Evolutionary conservation across 805 yeast genomes (phyloP).

Genomic region (Cyberlindnera amylophila): DNA sequence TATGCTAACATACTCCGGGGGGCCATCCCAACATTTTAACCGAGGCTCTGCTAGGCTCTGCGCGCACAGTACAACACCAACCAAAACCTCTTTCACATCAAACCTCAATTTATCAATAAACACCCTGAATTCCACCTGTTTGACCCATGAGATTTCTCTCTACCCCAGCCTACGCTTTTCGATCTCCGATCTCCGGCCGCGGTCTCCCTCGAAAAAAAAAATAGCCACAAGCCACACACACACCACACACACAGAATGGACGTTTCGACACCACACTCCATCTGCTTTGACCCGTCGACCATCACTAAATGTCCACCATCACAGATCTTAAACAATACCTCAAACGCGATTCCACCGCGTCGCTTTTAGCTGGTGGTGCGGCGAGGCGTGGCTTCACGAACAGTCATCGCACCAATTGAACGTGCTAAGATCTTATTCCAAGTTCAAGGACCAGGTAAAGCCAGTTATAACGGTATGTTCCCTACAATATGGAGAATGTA

Average conservation of each 20-base stretch:
- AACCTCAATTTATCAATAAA: too few relatives aligned
- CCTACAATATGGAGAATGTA: conserved; percentile 76
- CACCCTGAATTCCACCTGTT: too few relatives aligned
- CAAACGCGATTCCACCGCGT: conserved; percentile 49
- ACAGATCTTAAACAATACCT: conserved; percentile 6
- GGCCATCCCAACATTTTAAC: too few relatives aligned
- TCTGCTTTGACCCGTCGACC: too few relatives aligned
- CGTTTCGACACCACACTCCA: too few relatives aligned
- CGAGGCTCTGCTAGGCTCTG: too few relatives aligned
- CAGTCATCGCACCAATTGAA: conserved; percentile 93
- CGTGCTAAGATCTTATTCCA: conserved; percentile 89
- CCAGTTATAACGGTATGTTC: conserved; percentile 61
- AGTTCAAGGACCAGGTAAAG: conserved; percentile 60
- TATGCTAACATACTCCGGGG: too few relatives aligned
- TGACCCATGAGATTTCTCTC: too few relatives aligned
- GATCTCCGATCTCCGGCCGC: conserved; percentile 6
- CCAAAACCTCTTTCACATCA: too few relatives aligned
- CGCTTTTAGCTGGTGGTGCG: conserved; percentile 68
- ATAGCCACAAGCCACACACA: not conserved
- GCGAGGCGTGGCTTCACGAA: conserved; percentile 80
- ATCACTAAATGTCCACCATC: not conserved
- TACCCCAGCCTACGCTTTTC: too few relatives aligned
- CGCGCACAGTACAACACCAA: too few relatives aligned
- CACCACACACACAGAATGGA: not conserved
- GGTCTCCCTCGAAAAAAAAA: not conserved